Evolutionary conservation across 495 filamentous ascomycete genomes (phyloP).

Genomic region (Podospora tetraspora): DNA sequence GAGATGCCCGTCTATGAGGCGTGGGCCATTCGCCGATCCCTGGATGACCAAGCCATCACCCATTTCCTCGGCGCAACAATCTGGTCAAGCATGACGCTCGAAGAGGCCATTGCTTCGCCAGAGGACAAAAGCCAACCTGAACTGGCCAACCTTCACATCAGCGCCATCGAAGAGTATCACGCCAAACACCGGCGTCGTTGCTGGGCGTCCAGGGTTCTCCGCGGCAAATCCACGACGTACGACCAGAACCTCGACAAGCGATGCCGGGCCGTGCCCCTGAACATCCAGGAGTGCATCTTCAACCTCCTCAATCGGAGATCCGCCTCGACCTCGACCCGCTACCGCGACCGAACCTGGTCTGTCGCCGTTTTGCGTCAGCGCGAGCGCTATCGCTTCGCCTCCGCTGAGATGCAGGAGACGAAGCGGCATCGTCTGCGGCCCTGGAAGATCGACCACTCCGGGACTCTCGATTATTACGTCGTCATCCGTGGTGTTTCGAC

Average conservation of each 20-base stretch:
- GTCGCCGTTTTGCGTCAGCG: constrained; percentile 19
- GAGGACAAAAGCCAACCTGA: constrained; percentile 15
- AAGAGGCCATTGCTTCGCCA: not conserved
- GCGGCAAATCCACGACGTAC: constrained; percentile 20
- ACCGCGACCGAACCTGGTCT: constrained; percentile 23
- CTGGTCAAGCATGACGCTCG: not conserved
- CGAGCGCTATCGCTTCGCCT: constrained; percentile 15
- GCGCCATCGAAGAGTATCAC: constrained; percentile 15
- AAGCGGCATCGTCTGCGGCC: constrained; percentile 20
- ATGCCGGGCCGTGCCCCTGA: constrained; percentile 15
- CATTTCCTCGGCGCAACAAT: not conserved
- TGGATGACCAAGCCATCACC: not conserved
- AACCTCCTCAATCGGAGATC: constrained; percentile 16
- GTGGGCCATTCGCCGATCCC: not conserved
- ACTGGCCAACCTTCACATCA: constrained; percentile 17
- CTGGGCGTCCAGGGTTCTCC: constrained; percentile 17
- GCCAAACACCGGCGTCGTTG: constrained; percentile 14
- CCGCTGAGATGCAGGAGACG: constrained; percentile 13
- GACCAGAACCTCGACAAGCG: constrained; percentile 24
- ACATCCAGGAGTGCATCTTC: constrained; percentile 10
- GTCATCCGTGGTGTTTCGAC: constrained; percentile 24
- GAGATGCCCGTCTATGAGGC: constrained; percentile 14
- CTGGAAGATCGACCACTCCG: constrained; percentile 21
- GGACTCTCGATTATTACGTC: constrained; percentile 14
- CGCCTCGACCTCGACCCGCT: constrained; percentile 13